Conservation (phyloP, 1,284 basidiomycete genomes). For the Sporisorium graminicola region DNA sequence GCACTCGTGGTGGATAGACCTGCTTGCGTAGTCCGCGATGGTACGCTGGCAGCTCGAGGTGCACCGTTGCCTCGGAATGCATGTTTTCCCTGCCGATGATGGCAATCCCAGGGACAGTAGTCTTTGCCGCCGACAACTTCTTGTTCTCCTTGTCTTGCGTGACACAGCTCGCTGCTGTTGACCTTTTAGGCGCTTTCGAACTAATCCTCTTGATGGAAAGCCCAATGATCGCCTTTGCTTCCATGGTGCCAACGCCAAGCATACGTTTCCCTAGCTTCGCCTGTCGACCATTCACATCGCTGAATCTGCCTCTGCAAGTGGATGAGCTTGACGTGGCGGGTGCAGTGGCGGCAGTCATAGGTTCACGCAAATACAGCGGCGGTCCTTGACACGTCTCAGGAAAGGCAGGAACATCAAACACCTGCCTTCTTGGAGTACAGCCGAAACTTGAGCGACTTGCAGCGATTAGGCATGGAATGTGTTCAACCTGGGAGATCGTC, state of each 20-base stretch:
- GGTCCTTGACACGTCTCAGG: neutral
- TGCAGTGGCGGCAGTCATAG: neutral
- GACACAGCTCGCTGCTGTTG: neutral
- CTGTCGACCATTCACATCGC: neutral
- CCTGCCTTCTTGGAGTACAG: neutral
- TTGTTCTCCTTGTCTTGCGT: neutral
- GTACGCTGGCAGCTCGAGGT: constrained; percentile 19
- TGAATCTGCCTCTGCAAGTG: neutral
- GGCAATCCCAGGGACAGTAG: neutral
- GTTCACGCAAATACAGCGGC: neutral
- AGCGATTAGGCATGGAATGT: neutral
- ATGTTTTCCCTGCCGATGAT: neutral
- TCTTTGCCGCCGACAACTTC: neutral
- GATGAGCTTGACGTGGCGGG: neutral
- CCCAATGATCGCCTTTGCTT: constrained; percentile 3
- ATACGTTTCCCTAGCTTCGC: neutral
- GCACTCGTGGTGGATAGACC: constrained; percentile 31
- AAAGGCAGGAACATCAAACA: neutral
- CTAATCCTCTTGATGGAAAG: constrained; percentile 15
- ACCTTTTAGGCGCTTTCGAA: neutral
- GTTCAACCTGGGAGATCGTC: neutral
- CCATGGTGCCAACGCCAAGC: neutral
- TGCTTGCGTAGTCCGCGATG: constrained; percentile 39
- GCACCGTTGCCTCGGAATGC: neutral
- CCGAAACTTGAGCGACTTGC: neutral